Evolutionary conservation across 2,329 filamentous ascomycete genomes (phyloP), one percentile per base, ranked within the genome.

Genomic region (Teratosphaeria epicoccoides): DNA sequence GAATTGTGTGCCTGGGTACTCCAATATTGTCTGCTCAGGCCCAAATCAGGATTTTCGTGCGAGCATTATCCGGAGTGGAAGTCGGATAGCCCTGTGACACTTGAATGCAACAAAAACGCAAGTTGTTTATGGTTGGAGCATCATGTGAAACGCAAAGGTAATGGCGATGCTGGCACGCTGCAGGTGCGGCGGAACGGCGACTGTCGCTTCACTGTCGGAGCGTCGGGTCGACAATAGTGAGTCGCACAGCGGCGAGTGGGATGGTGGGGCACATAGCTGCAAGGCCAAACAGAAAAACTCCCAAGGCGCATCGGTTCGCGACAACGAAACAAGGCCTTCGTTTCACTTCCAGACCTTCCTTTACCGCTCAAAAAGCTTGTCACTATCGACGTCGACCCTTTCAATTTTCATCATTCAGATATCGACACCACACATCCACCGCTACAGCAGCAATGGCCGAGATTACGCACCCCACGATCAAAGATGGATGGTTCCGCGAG

Each of bases 401-500:
- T 6, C n/a, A 17, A 17, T 17, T 17, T 6, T 7, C 33, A 4
- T 9, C n/a, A 7, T 40, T 17, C 14, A 40, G 9, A 4, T 17
- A 40, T 9, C n/a, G 14, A 17, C 5, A 17, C n/a, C 4, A 17
- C 33, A 40, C 9, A n/a, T 17, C n/a, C 14, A 40, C 9, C 33
- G 20, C 33, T 0, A 40, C 33, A n/a, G 33, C 3, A 40, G 33
- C 53, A 65, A 87, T 87, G 84, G 73, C 76, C 71, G 79, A 87
- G 67, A 80, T 87, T 71, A 79, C 77, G 61, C 84, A 88, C 78
- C 81, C 82, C 70, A 87, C 84, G 68, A 88, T 88, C 77, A 80
- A 87, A 75, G 93, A 97, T 95, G 93, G 91, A 77, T 98, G 93
- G 93, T 98, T 98, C 85, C 87, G 89, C 73, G 93, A 98, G 78